Evolutionary conservation across 177 flowering plant species (phyloP).

Genomic region (Vitis hybrid): DNA sequence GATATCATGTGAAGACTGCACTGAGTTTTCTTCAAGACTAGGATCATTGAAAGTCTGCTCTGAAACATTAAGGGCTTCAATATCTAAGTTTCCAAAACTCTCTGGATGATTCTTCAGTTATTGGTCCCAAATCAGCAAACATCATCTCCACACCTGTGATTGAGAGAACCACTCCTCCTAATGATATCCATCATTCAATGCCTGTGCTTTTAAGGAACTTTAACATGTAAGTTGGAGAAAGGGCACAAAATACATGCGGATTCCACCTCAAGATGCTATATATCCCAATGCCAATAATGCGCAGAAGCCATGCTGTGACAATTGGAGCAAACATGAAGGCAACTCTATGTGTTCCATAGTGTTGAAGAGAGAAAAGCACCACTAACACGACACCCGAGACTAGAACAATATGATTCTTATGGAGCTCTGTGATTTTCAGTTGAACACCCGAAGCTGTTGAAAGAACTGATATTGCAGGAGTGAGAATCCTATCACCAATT

Average conservation of each 20-base stretch:
- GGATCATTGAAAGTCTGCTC: constrained; percentile 4
- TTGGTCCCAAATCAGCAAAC: constrained; percentile 70
- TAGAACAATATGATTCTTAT: constrained; percentile 33
- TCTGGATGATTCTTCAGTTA: constrained; percentile 3
- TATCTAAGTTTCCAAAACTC: constrained; percentile 14
- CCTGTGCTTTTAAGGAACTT: constrained; percentile 58
- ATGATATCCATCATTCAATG: constrained; percentile 61
- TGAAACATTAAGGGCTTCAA: constrained; percentile 18
- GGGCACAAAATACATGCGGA: constrained; percentile 47
- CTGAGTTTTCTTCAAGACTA: background rate
- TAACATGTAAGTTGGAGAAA: constrained; percentile 69
- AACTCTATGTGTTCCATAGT: constrained; percentile 65
- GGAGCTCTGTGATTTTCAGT: too few species aligned
- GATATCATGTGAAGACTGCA: constrained; percentile 20
- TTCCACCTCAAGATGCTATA: constrained; percentile 68
- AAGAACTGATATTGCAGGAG: too few species aligned
- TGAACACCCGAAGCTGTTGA: too few species aligned
- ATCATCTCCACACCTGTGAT: constrained; percentile 80
- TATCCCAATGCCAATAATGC: constrained; percentile 61
- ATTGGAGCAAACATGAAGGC: constrained; percentile 68
- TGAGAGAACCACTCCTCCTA: constrained; percentile 73
- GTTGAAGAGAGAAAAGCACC: constrained; percentile 71
- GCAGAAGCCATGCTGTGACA: constrained; percentile 56
- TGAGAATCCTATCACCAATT: too few species aligned
- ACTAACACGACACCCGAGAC: constrained; percentile 59